These are phyloP conservation scores for Zangia roseola DNA, from an alignment of 768 basidiomycete genomes.

Conservation along the genomic window DNA sequence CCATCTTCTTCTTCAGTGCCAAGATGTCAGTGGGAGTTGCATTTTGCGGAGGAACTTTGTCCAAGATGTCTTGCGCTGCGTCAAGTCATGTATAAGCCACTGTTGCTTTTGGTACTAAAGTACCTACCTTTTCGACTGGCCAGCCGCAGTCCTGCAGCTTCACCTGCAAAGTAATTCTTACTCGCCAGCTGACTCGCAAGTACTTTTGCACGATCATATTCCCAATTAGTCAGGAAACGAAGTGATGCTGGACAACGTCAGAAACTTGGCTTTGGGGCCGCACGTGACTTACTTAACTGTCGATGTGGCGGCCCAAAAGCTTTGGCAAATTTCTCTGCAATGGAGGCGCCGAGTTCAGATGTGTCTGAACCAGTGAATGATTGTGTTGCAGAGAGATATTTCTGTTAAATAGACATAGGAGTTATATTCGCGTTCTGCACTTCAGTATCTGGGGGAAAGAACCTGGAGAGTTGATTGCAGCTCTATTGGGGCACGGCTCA, in stretches of 20 bases:
- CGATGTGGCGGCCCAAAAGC: conserved; percentile 75
- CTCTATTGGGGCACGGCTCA: conserved; percentile 88
- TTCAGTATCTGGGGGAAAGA: conserved; percentile 13
- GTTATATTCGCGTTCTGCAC: background rate
- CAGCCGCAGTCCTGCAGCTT: conserved; percentile 76
- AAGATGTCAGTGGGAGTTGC: conserved; percentile 62
- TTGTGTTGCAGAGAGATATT: conserved; percentile 81
- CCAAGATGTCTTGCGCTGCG: conserved; percentile 56
- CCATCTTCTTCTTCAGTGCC: conserved; percentile 67
- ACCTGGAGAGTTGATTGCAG: conserved; percentile 91
- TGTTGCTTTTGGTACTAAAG: background rate
- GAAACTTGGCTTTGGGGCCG: background rate
- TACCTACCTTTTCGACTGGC: conserved; percentile 62
- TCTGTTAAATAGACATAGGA: conserved; percentile 44
- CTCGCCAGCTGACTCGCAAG: conserved; percentile 85
- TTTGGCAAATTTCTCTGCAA: conserved; percentile 85
- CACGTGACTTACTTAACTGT: conserved; percentile 59
- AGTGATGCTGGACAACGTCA: conserved; percentile 47
- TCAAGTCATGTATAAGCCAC: background rate
- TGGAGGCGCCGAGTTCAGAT: conserved; percentile 87
- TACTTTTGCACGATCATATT: conserved; percentile 77
- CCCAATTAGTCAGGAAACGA: conserved; percentile 55
- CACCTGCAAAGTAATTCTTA: conserved; percentile 88
- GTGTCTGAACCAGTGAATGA: conserved; percentile 66
- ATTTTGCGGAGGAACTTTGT: conserved; percentile 57